Evolutionary conservation across 1,284 basidiomycete species (phyloP).

Genomic region (Fomitopsis schrenkii): DNA sequence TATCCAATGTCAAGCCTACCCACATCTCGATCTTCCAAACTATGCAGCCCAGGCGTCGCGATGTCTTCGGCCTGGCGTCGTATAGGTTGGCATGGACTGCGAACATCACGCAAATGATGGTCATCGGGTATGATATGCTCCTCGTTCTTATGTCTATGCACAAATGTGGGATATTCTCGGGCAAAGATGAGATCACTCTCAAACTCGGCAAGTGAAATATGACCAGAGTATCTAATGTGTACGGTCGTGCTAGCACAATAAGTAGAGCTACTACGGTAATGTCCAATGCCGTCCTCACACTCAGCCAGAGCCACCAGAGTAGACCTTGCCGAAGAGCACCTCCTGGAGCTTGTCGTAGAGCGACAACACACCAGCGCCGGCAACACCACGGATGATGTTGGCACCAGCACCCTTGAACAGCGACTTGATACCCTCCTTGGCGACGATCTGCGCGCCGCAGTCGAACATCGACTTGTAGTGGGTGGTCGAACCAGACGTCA

Average conservation of each 20-base stretch:
- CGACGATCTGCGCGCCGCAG: conserved; percentile 78
- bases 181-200: background rate
- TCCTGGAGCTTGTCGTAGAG: conserved; percentile 93
- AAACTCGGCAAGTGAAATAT: conserved; percentile 26
- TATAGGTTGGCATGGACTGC: too few species aligned
- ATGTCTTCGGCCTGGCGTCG: too few species aligned
- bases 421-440: conserved; percentile 87
- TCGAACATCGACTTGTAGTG: conserved; percentile 95
- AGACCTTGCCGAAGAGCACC: conserved; percentile 93
- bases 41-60: too few species aligned
- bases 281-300: conserved; percentile 19
- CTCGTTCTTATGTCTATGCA: conserved; percentile 11
- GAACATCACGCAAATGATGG: background rate
- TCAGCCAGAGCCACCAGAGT: conserved; percentile 71
- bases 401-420: conserved; percentile 97
- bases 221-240: conserved; percentile 31
- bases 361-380: conserved; percentile 95
- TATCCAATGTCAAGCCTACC: too few species aligned
- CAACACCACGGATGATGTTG: conserved; percentile 98
- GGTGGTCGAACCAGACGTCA: conserved; percentile 81
- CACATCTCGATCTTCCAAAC: too few species aligned
- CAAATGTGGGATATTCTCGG: conserved; percentile 13
- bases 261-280: conserved; percentile 29
- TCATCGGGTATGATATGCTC: background rate
- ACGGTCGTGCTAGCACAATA: conserved; percentile 28